Base-by-base conservation (phyloP, 1,284 basidiomycete genomes). In the Filobasidium uniguttulatum region DNA sequence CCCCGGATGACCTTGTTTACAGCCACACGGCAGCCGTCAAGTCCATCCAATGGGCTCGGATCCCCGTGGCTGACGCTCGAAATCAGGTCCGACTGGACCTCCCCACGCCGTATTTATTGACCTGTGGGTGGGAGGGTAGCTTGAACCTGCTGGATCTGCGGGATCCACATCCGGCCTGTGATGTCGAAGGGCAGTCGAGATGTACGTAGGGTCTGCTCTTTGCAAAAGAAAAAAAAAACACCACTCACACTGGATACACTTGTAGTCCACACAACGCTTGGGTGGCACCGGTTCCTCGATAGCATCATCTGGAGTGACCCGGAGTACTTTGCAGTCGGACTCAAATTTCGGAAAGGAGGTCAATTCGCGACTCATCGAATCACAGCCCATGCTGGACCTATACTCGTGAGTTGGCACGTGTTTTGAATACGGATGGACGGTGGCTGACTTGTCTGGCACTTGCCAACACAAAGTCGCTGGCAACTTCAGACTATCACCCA, bases 401-500 rank as follows among this genome's bases (percentile, higher is more conserved):
- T 85, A 52, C 87, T 83, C 83, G 88, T 88, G 59, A 50, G 75
- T 63, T 54, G 10, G 5, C 37, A 1, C 26, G 10, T n/a, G n/a
- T 1, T 41, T 26, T 25, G 15, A 19, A n/a, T 12, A 5, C 30
- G 20, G 17, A 8, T 3, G 10, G n/a, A 40, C 9, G 19, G 19
- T 10, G 7, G 12, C 22, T 12, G 10, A 22, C 17, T 44, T 29
- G 35, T 17, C 25, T 44, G 15, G 30, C 15, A 20, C 28, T 47
- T 23, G 9, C 23, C n/a, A n/a, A n/a, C n/a, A n/a, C 23, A 7
- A 59, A 91, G 86, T 78, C 75, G 52, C 65, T 91, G 14, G 71
- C 74, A 45, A 73, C 79, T 1, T 91, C 87, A 0, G 84, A 90
- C 48, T 85, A 82, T 61, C 90, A 96, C 61, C 80, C 86, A 5